These are phyloP conservation scores for Paramarasmius palmivorus DNA, from an alignment of 1,284 basidiomycete genomes.

Conservation along the genomic window DNA sequence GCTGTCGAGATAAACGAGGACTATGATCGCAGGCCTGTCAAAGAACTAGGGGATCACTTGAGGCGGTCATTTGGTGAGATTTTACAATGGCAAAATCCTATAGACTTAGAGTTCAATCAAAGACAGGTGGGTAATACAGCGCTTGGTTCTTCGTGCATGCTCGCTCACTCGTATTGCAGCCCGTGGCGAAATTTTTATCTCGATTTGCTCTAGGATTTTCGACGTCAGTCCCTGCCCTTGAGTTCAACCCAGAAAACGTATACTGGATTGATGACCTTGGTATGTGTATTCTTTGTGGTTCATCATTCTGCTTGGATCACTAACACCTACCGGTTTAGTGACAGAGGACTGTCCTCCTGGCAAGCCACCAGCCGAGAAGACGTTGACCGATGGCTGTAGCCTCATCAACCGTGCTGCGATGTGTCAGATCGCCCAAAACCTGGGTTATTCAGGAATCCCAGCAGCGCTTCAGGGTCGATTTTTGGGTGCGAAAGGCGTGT, in stretches of 20 bases:
- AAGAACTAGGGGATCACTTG: constrained; percentile 38
- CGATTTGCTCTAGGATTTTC: constrained; percentile 68
- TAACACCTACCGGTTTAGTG: constrained; percentile 28
- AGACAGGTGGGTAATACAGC: constrained; percentile 59
- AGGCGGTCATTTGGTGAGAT: constrained; percentile 50
- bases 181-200: constrained; percentile 65
- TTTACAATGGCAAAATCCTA: constrained; percentile 63
- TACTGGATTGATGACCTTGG: constrained; percentile 47
- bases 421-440: constrained; percentile 38
- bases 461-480: constrained; percentile 72
- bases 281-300: constrained; percentile 24
- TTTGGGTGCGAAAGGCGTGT: constrained; percentile 69
- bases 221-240: constrained; percentile 59
- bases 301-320: no score
- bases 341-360: constrained; percentile 33
- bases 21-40: constrained; percentile 26
- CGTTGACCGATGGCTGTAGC: constrained; percentile 74
- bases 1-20: constrained; percentile 44
- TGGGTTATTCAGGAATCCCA: constrained; percentile 43
- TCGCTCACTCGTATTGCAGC: constrained; percentile 35
- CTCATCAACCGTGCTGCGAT: constrained; percentile 64
- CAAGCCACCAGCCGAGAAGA: constrained; percentile 52
- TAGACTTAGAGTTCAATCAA: constrained; percentile 48
- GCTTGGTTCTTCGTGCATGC: not conserved
- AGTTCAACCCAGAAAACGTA: constrained; percentile 52